Base-by-base conservation (phyloP, 306 rosid genomes). In the Vachellia collinsii region DNA sequence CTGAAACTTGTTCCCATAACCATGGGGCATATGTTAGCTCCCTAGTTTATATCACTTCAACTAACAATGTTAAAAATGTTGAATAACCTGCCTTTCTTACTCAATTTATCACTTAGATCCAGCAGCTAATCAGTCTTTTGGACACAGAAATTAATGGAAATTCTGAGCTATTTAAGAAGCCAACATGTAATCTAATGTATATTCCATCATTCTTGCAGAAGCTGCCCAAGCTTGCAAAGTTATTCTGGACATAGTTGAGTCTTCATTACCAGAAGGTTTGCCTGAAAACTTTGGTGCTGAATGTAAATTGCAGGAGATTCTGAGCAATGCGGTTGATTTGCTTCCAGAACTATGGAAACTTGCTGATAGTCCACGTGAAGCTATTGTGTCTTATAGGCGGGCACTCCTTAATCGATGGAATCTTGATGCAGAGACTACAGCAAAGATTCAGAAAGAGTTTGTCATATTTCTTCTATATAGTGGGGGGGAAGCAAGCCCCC, bases 291-390 rank as follows among this genome's bases (percentile, higher is more conserved):
- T 96, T 70, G 88, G 86, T 17, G 81, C 85, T 82, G 97, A 93
- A 53, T 87, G 93, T 89, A 95, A 95, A 86, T 92, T 95, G 93
- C 98, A 89, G 86, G 99, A 95, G 85, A 93, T 88, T 69, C 78
- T 96, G 67, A 86, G 80, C 51, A 88, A 90, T 72, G 92, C 87
- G 23, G 93, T 88, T 19, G 97, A 93, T 90, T 74, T 96, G 77
- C 94, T 89, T 85, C 98, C 98, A n/a, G 99, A 90, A 76, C 72
- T 96, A 77, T 96, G 98, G 97, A 93, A 92, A 79, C 90, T 89
- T 74, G 86, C 92, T 61, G 97, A 90, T 80, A 89, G 88, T 84
- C 88, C 85, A n/a, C 85, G 78, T 62, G 98, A 96, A 82, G 90
- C 91, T 36, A 89, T 91, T 76, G 81, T 90, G 85, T 93, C 99